Evolutionary conservation across 208 protist species (phyloP).

Genomic region (Leishmania tropica): DNA sequence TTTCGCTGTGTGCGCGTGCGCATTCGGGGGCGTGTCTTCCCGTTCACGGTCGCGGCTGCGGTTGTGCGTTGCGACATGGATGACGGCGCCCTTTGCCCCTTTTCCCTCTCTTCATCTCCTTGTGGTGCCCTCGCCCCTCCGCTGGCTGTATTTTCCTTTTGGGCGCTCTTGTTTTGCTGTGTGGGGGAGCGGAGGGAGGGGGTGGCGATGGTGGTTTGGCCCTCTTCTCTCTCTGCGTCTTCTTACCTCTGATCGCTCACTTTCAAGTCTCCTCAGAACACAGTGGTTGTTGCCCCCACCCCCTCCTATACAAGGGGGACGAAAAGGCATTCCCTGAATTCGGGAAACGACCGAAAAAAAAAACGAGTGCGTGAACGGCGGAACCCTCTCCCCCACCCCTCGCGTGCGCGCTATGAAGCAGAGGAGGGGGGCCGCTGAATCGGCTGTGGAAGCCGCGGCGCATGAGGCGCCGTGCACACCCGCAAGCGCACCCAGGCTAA

Average conservation of each 20-base stretch:
- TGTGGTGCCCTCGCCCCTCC: background rate
- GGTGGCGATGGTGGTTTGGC: background rate
- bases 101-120: background rate
- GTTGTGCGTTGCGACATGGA: background rate
- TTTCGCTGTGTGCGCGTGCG: background rate
- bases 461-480: background rate
- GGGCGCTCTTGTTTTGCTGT: background rate
- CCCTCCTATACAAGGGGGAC: background rate
- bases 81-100: background rate
- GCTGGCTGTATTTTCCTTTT: background rate
- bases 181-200: background rate
- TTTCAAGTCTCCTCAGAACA: background rate
- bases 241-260: background rate
- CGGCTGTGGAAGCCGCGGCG: background rate
- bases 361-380: too few species aligned
- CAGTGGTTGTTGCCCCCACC: background rate
- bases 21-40: background rate
- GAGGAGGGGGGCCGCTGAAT: background rate
- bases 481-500: background rate
- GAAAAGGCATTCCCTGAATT: background rate
- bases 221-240: background rate
- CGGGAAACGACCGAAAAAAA: background rate
- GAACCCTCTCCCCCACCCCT: too few species aligned
- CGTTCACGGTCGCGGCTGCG: background rate
- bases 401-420: background rate